A percentile compares a stretch with the other conserved stretches of the same genome.
Evolutionary conservation across 305 asterid species (phyloP).

Genomic region (Fraxinus latifolia): DNA sequence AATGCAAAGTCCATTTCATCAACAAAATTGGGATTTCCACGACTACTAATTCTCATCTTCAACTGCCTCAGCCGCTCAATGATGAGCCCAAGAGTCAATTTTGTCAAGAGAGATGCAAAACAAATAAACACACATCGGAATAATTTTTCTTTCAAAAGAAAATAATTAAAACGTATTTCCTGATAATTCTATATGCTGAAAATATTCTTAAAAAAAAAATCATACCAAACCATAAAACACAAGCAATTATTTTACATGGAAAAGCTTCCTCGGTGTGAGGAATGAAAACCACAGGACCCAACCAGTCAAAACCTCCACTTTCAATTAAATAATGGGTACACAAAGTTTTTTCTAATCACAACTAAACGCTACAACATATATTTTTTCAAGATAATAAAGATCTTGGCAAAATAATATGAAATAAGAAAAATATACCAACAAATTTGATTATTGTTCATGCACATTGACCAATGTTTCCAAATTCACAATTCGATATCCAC

Average conservation of each 20-base stretch:
- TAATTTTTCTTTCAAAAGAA: background rate
- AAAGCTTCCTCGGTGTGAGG: too few relatives aligned
- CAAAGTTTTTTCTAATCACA: background rate
- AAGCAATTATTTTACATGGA: too few relatives aligned
- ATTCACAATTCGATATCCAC: too few relatives aligned
- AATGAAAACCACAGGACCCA: background rate
- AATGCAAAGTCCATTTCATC: conserved; percentile 70
- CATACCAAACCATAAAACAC: background rate
- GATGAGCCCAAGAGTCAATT: conserved; percentile 79
- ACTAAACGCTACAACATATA: background rate
- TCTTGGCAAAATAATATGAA: background rate
- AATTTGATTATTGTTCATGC: too few relatives aligned
- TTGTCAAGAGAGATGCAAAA: background rate
- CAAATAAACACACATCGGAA: too few relatives aligned
- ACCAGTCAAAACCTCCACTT: background rate
- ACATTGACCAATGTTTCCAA: too few relatives aligned
- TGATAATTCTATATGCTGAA: too few relatives aligned
- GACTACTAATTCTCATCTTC: conserved; percentile 41
- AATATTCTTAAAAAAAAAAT: too few relatives aligned
- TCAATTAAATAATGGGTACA: background rate
- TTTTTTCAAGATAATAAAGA: background rate
- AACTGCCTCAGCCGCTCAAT: conserved; percentile 72
- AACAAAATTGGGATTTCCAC: conserved; percentile 20
- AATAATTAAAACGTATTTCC: background rate
- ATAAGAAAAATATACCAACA: too few relatives aligned